Base-by-base conservation (phyloP, 2,329 filamentous ascomycete genomes). In the Orbilia javanica region DNA sequence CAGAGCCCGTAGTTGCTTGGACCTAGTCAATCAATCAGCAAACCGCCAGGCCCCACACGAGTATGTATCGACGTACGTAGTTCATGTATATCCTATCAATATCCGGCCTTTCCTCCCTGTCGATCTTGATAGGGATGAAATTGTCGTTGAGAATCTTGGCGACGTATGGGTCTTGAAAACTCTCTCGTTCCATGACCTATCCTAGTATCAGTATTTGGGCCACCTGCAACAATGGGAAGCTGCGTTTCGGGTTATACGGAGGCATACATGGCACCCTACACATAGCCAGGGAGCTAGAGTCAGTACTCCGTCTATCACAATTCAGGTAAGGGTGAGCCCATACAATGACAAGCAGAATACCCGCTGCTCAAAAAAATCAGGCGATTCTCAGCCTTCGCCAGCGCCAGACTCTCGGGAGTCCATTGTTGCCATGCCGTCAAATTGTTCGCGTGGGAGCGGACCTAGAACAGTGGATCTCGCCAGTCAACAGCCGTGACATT, bases 1-100 rank as follows among this genome's bases (percentile, higher is more conserved):
- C 81, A 25, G 81, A 82, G 67, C 92, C 94, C 74, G 92, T 97
- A 10, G 96, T 95, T 0, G 95, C 95, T 83, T 97, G 94, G 46
- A 97, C 81, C 81, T 82, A 27, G 39, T 18, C 53, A 44, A 34
- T 48, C 36, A 36, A n/a, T n/a, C 46, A 64, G 20, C 27, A 11
- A 60, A 29, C 20, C 27, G 20, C 31, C 7, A 3, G 1, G 4
- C 8, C 13, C 36, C 22, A 65, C 3, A 6, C n/a, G 29, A 11
- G 29, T 22, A 52, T 48, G 46, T 50, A 55, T 64, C 48, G 27
- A 27, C 81, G 64, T 77, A 82, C 91, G 84, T 97, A 99, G 85
- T 97, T 97, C 93, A 97, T 97, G 84, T 98, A 98, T 80, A 98
- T 94, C 79, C 92, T 90, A 83, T 99, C 96, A 80, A 98, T 90